Evolutionary conservation across 805 yeast genomes (phyloP).

Genomic region (Wickerhamiella siamensis): DNA sequence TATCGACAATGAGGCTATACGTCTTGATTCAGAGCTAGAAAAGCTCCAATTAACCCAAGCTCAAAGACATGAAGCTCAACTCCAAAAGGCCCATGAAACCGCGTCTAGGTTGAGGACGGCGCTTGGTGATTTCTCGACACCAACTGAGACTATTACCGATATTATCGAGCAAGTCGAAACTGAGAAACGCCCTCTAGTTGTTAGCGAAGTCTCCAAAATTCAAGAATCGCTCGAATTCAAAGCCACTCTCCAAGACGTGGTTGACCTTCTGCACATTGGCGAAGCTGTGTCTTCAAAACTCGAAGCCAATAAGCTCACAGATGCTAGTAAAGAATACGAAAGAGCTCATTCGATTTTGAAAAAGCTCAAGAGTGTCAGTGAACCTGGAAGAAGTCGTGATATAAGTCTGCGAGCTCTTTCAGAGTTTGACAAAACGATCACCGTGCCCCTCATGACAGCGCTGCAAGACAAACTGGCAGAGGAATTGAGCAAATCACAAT

Average conservation of each 20-base stretch:
- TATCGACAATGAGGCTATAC: constrained; percentile 11
- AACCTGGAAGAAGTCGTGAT: neutral
- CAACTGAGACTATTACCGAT: neutral
- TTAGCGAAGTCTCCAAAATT: neutral
- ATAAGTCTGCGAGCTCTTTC: neutral
- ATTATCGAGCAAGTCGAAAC: neutral
- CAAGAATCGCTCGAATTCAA: neutral
- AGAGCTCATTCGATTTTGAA: neutral
- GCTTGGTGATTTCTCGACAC: neutral
- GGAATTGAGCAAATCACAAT: constrained; percentile 6
- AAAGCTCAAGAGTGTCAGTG: neutral
- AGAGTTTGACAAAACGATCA: neutral
- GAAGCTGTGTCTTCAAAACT: neutral
- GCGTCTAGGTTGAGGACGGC: neutral
- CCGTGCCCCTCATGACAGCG: constrained; percentile 1
- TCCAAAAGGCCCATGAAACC: neutral
- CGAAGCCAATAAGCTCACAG: neutral
- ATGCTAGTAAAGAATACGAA: neutral
- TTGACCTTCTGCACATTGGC: neutral
- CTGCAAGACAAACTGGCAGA: constrained; percentile 2
- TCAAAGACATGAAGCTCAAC: constrained; percentile 1
- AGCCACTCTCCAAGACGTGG: neutral
- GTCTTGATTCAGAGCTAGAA: constrained; percentile 3
- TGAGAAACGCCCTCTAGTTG: neutral
- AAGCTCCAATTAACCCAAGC: neutral